Percentiles rank a stretch among this genome's conserved stretches.
Conservation (phyloP, 257 asterid genomes). For the Linderniella brevidens region DNA sequence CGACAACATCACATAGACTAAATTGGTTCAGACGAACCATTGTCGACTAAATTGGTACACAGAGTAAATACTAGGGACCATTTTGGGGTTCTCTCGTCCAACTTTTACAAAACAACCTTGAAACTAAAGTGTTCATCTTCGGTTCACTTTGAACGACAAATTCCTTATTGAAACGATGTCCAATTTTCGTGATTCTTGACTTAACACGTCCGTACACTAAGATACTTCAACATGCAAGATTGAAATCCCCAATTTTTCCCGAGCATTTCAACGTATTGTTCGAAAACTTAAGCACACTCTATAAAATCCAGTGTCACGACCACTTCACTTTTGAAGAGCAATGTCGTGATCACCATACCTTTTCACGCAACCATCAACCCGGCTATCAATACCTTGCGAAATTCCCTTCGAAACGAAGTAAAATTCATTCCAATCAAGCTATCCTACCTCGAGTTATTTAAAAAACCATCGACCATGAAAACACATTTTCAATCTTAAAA, state of each 20-base stretch:
- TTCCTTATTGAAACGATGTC: conserved; percentile 12
- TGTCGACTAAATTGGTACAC: no score
- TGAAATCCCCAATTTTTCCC: conserved; percentile 2
- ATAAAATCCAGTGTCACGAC: conserved; percentile 16
- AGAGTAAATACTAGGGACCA: no score
- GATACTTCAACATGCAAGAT: conserved; percentile 1
- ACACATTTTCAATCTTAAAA: conserved; percentile 27
- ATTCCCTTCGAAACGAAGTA: conserved; percentile 20
- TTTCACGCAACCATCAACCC: not conserved
- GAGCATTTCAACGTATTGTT: conserved; percentile 16
- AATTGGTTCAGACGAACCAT: no score
- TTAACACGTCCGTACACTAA: conserved; percentile 13
- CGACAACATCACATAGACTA: no score
- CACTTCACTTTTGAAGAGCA: conserved; percentile 16
- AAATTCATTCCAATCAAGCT: conserved; percentile 13
- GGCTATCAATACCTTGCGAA: conserved; percentile 27
- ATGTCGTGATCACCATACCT: conserved; percentile 17
- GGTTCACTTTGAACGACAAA: conserved; percentile 10
- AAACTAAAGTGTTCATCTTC: conserved; percentile 52
- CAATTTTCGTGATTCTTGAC: conserved; percentile 17
- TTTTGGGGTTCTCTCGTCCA: no score
- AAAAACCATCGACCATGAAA: conserved; percentile 30
- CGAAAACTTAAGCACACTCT: conserved; percentile 17
- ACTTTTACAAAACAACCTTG: no score
- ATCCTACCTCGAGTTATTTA: conserved; percentile 19